Evolutionary conservation across 2,329 filamentous ascomycete genomes (phyloP), one percentile per base, ranked within the genome.

Genomic region (Conoideocrella luteorostrata): DNA sequence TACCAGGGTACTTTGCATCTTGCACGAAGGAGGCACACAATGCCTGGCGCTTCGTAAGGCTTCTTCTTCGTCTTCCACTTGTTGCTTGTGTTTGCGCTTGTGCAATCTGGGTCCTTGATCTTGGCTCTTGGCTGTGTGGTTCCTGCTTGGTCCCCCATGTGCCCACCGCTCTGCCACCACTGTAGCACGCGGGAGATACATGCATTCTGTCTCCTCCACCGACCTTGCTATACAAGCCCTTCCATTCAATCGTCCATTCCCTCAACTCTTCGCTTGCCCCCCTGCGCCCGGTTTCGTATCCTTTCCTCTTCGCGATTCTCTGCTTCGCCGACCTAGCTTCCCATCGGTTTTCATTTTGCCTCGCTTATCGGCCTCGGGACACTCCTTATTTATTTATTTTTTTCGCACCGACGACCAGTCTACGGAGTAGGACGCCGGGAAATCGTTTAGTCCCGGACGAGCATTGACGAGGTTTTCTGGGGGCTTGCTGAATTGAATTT

Each of bases 361-460:
- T 17, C 17, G 26, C 12, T 30, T 22, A 15, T 34, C 21, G 28
- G 26, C 29, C 39, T 33, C 44, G n/a, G 12, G 20, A 38, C 20
- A 9, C 35, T 21, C 20, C 23, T 36, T n/a, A n/a, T n/a, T n/a
- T n/a, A n/a, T n/a, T n/a, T n/a, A n/a, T n/a, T n/a, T 24, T 37
- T 24, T 22, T 28, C 13, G 11, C 40, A 22, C 28, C 22, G 32
- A 24, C 26, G 21, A 35, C 20, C 28, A 13, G 40, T 11, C 23
- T 12, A 9, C 28, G 28, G 22, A 29, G 33, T 32, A 15, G 13
- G 20, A 22, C 29, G 21, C 29, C 20, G 11, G 15, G 22, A 42
- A 29, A 33, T 33, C 32, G 24, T 41, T 38, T 21, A 24, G n/a
- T 39, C 17, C 15, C 33, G 38, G 44, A 34, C 44, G 24, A 13